phyloP scores from a whole-genome alignment of 768 basidiomycete genomes.

The Coprinopsis sp. region DNA sequence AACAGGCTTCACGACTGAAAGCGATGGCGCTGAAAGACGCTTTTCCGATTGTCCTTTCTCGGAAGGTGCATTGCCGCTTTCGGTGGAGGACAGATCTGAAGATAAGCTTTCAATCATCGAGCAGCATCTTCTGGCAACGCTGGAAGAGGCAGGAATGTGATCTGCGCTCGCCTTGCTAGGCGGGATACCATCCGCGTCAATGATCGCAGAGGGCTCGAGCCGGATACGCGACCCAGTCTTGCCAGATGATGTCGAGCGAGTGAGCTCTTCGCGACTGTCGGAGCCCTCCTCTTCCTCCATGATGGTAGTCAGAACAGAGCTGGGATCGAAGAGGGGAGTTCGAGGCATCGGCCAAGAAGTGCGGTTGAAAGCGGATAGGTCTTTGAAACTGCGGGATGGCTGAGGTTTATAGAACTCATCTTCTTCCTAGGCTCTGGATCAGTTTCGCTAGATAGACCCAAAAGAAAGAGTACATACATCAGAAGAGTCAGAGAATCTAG shows the following conservation, averaged over 20 bases:
- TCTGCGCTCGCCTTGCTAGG: background rate
- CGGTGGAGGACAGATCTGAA: too few species aligned
- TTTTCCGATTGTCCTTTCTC: too few species aligned
- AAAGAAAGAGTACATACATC: slow-evolving; percentile 1
- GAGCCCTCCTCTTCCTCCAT: slow-evolving; percentile 5
- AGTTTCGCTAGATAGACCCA: background rate
- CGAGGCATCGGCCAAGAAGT: background rate
- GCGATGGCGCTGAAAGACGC: too few species aligned
- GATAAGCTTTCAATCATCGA: too few species aligned
- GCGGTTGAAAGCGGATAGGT: background rate
- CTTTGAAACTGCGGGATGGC: background rate
- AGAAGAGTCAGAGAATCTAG: slow-evolving; percentile 3
- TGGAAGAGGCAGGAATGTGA: background rate
- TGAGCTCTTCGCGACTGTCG: background rate
- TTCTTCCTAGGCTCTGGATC: background rate
- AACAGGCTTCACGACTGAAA: too few species aligned
- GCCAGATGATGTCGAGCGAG: background rate
- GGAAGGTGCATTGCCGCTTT: too few species aligned
- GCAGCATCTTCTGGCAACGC: slow-evolving; percentile 2
- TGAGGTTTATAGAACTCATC: background rate
- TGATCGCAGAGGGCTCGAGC: slow-evolving; percentile 1
- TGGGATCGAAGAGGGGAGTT: background rate
- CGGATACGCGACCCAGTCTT: background rate
- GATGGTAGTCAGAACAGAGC: slow-evolving; percentile 5
- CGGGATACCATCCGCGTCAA: background rate